phyloP scores from a whole-genome alignment of 2,329 filamentous ascomycete genomes.

The Chaetoscypha palmicola region DNA sequence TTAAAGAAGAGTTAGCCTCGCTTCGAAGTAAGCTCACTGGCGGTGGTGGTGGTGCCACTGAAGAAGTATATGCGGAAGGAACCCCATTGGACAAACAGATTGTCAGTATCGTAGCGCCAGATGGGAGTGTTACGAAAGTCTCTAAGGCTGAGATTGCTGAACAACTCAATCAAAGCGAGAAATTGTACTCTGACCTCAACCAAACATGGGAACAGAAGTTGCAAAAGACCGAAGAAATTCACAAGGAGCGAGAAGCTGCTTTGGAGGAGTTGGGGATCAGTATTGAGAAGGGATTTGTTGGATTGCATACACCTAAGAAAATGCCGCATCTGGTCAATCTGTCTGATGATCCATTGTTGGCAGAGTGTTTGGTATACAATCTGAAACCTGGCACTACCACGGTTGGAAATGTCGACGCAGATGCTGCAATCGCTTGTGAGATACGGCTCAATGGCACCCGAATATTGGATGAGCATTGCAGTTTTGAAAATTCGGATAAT shows the following conservation, averaged over 20 bases:
- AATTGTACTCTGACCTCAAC: slow-evolving; percentile 90
- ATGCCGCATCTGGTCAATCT: slow-evolving; percentile 99
- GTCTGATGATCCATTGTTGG: slow-evolving; percentile 87
- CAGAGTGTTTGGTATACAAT: slow-evolving; percentile 96
- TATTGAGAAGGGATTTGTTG: slow-evolving; percentile 97
- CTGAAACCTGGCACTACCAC: slow-evolving; percentile 91
- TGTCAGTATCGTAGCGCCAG: slow-evolving; percentile 81
- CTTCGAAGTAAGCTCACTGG: slow-evolving; percentile 75
- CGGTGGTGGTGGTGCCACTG: slow-evolving; percentile 47
- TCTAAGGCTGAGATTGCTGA: slow-evolving; percentile 98
- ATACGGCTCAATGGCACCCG: slow-evolving; percentile 91
- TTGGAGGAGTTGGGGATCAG: slow-evolving; percentile 96
- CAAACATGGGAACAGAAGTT: slow-evolving; percentile 99
- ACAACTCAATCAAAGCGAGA: slow-evolving; percentile 92
- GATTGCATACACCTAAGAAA: slow-evolving; percentile 92
- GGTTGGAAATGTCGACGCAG: slow-evolving; percentile 88
- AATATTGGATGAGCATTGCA: slow-evolving; percentile 87
- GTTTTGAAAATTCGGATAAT: slow-evolving; percentile 87
- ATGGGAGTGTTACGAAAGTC: slow-evolving; percentile 86
- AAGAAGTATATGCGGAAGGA: slow-evolving; percentile 84
- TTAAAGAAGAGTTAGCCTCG: slow-evolving; percentile 88
- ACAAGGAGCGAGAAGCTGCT: slow-evolving; percentile 92
- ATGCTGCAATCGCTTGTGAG: slow-evolving; percentile 67
- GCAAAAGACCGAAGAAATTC: slow-evolving; percentile 89
- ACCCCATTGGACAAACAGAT: slow-evolving; percentile 94